Evolutionary conservation across 371 early-diverging fungal species (phyloP).

Genomic region (Mortierella sp.): DNA sequence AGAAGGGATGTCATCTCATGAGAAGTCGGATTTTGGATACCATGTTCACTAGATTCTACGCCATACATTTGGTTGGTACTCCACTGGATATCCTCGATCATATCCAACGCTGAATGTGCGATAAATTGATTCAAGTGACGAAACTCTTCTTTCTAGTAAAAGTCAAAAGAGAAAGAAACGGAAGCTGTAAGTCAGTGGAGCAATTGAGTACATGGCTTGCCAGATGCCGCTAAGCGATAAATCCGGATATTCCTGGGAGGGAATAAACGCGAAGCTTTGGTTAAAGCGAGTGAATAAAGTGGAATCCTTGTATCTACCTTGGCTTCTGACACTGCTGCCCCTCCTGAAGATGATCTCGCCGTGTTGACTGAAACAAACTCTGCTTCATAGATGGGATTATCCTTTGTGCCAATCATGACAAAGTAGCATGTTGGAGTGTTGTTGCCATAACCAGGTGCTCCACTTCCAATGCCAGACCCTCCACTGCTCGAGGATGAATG

Average conservation of each 20-base stretch:
- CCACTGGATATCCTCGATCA: constrained; percentile 95
- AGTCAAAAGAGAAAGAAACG: background rate
- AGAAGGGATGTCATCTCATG: background rate
- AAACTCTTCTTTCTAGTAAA: constrained; percentile 79
- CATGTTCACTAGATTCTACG: no score
- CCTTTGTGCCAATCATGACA: constrained; percentile 93
- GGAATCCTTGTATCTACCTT: constrained; percentile 32
- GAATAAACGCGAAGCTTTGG: background rate
- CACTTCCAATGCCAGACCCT: constrained; percentile 51
- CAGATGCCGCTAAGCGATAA: no score
- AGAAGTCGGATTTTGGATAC: background rate
- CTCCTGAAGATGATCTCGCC: constrained; percentile 42
- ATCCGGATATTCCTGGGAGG: no score
- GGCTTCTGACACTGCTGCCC: constrained; percentile 34
- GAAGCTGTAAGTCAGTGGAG: no score
- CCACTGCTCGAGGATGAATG: constrained; percentile 55
- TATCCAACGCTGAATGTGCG: constrained; percentile 94
- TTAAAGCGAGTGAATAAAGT: background rate
- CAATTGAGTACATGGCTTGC: no score
- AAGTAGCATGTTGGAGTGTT: constrained; percentile 79
- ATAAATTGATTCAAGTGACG: constrained; percentile 96
- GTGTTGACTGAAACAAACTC: constrained; percentile 78
- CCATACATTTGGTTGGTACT: constrained; percentile 82
- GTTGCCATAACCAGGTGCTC: constrained; percentile 29
- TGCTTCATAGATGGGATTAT: constrained; percentile 94